Base-by-base conservation (phyloP, 768 basidiomycete species). In the Leucosporidium yakuticum region DNA sequence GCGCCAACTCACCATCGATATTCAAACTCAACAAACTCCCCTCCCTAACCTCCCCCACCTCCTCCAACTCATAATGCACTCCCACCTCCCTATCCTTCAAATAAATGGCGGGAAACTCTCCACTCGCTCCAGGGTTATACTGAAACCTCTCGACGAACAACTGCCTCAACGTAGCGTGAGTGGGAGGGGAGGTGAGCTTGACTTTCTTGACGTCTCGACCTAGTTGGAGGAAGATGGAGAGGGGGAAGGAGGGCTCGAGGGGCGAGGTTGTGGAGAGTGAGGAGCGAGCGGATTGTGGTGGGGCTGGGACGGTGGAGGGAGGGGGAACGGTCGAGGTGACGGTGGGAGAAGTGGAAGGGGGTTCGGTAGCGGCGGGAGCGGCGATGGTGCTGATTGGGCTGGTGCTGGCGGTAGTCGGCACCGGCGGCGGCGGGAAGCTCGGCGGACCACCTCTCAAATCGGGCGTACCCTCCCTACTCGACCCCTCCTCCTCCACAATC, bases 131-230 rank as follows among this genome's bases (percentile, higher is more conserved):
- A 0, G 95, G 91, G 76, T 88, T 91, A 77, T 95, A 97, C 39
- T 88, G 87, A 76, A 99, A 99, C 77, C 86, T 88, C 80, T 96
- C 94, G 71, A 96, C 89, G 75, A 98, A 99, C 20, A 97, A 80
- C 73, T 95, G 84, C 53, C 92, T 83, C 63, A 99, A 77, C 4
- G 85, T 86, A 15, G 89, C 80, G 74, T 93, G 85, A 1, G 88
- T 86, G 60, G 88, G 80, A 9, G 83, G 85, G 14, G 84, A 82
- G 65, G 91, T 19, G 55, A 97, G 81, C 27, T 31, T 62, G 0
- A 69, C 70, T 39, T 75, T 73, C 63, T 71, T 73, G 57, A 75
- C 73, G 25, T 94, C 62, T 23, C 72, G 64, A 1, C 73, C 74
- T 44, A 77, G 51, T n/a, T 71, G 71, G 54, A 99, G 81, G 80